A percentile compares a stretch with the other conserved stretches of the same genome.
Evolutionary conservation across 1,139 yeast genomes (phyloP).

Genomic region (Suhomyces panamericanus): DNA sequence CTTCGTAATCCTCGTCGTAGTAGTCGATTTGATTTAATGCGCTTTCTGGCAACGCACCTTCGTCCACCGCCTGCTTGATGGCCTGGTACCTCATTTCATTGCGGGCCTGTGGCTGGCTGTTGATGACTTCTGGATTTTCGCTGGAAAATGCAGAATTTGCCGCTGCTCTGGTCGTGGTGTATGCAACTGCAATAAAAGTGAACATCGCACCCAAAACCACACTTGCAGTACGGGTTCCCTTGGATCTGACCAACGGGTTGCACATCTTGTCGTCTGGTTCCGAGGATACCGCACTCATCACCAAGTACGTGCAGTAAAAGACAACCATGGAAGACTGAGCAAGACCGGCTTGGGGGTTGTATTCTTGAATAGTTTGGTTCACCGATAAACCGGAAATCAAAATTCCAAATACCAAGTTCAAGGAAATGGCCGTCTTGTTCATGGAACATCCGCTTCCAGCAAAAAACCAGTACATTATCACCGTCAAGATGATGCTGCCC

Average conservation of each 20-base stretch:
- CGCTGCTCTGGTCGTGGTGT: slow-evolving; percentile 96
- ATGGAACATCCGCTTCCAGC: slow-evolving; percentile 83
- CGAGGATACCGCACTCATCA: slow-evolving; percentile 91
- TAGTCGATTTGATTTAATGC: slow-evolving; percentile 75
- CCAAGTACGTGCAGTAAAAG: slow-evolving; percentile 86
- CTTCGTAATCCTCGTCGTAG: slow-evolving; percentile 46
- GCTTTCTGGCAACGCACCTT: slow-evolving; percentile 91
- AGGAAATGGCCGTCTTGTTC: slow-evolving; percentile 84
- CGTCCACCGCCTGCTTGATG: slow-evolving; percentile 88
- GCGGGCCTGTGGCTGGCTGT: slow-evolving; percentile 59
- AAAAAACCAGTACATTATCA: slow-evolving; percentile 80
- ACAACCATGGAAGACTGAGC: slow-evolving; percentile 98
- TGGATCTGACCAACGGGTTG: slow-evolving; percentile 86
- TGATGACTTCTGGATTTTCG: slow-evolving; percentile 29
- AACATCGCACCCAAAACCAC: slow-evolving; percentile 88
- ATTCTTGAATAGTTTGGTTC: slow-evolving; percentile 83
- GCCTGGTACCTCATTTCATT: slow-evolving; percentile 86
- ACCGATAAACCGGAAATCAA: slow-evolving; percentile 71
- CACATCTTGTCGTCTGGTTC: slow-evolving; percentile 94
- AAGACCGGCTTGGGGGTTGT: slow-evolving; percentile 91
- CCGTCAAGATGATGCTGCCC: slow-evolving; percentile 68
- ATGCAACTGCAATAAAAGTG: slow-evolving; percentile 93
- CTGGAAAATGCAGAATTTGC: slow-evolving; percentile 61
- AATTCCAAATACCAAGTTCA: slow-evolving; percentile 67
- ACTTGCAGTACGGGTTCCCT: slow-evolving; percentile 88